Conservation (phyloP, 2,329 filamentous ascomycete genomes). For the Ceratocystis albifundus region DNA sequence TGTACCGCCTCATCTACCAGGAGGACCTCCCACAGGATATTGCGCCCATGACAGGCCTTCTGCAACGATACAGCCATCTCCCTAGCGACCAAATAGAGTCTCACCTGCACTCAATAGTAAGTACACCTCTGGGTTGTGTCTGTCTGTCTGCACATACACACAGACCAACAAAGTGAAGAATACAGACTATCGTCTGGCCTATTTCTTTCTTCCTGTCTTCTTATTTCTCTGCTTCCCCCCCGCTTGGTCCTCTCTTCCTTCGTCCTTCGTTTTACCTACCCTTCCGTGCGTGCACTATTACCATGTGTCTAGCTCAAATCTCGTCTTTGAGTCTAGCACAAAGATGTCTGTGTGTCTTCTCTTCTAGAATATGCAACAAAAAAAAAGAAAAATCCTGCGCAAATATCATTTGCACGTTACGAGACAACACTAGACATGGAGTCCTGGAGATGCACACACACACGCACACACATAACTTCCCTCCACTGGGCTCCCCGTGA, state of each 20-base stretch:
- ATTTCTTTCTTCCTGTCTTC: neutral
- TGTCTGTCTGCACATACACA: neutral
- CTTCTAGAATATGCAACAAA: neutral
- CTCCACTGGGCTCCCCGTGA: neutral
- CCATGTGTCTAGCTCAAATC: conserved; percentile 1
- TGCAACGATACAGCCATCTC: conserved; percentile 33
- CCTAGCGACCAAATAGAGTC: conserved; percentile 30
- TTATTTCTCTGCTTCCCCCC: neutral
- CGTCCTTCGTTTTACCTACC: neutral
- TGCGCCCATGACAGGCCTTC: conserved; percentile 31
- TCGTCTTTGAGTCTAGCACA: neutral
- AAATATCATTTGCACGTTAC: neutral
- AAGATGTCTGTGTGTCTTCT: conserved; percentile 4
- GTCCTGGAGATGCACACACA: neutral
- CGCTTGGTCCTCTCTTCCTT: neutral
- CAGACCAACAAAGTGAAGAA: neutral
- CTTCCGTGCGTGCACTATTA: neutral
- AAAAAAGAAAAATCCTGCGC: neutral
- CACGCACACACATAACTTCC: neutral
- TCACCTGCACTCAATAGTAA: conserved; percentile 24
- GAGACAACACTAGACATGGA: neutral
- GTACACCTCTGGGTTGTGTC: conserved; percentile 5
- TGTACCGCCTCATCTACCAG: conserved; percentile 24
- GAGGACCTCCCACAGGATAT: conserved; percentile 31
- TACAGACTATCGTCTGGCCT: neutral